Percentiles rank a stretch among this genome's conserved stretches.
These are phyloP conservation scores for Multifurca ochricompacta DNA, from an alignment of 768 basidiomycete species.

Conservation along the genomic window DNA sequence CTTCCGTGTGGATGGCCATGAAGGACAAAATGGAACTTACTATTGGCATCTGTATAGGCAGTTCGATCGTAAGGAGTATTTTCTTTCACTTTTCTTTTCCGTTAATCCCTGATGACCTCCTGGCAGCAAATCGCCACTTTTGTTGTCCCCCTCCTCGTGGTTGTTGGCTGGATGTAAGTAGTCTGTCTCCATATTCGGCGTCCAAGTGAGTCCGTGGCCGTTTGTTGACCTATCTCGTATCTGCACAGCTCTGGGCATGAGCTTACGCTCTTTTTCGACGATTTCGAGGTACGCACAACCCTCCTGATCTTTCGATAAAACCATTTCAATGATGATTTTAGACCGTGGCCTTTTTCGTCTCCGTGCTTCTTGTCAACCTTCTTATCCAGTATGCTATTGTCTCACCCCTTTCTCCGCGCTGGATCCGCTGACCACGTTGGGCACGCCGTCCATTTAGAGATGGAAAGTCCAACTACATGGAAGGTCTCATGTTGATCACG, in stretches of 20 bases:
- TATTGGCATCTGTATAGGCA: slow-evolving; percentile 73
- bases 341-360: slow-evolving; percentile 81
- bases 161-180: slow-evolving; percentile 79
- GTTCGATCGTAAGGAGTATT: slow-evolving; percentile 55
- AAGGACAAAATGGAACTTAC: slow-evolving; percentile 68
- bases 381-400: slow-evolving; percentile 57
- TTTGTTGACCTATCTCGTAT: slow-evolving; percentile 10
- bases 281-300: slow-evolving; percentile 58
- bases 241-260: slow-evolving; percentile 51
- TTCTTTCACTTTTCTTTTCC: not conserved
- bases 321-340: slow-evolving; percentile 24
- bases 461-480: slow-evolving; percentile 88
- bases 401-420: not conserved
- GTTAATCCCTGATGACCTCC: not conserved
- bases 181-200: no score
- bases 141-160: slow-evolving; percentile 80
- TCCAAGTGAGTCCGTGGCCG: slow-evolving; percentile 9
- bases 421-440: not conserved
- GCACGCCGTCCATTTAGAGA: slow-evolving; percentile 37
- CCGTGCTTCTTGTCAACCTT: slow-evolving; percentile 81
- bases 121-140: slow-evolving; percentile 76
- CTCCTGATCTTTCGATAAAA: not conserved
- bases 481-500: slow-evolving; percentile 70
- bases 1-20: slow-evolving; percentile 83
- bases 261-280: slow-evolving; percentile 73